Evolutionary conservation across 805 yeast species (phyloP), one percentile per base, ranked within the genome.

Genomic region (Candida pseudofarinosa): DNA sequence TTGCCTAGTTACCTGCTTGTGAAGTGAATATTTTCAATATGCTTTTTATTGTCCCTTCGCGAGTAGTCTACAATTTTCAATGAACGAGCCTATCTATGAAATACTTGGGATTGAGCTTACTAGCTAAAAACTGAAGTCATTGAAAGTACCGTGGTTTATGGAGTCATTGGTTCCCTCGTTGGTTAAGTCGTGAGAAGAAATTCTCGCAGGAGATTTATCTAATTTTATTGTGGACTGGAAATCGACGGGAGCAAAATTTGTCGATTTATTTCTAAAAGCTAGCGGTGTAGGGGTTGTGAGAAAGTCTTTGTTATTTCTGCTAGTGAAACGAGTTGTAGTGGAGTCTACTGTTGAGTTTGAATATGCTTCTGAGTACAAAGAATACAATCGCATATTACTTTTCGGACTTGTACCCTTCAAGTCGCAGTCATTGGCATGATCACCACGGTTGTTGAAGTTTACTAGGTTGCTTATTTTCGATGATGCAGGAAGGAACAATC

Each of bases 401-500:
- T 10, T 23, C 28, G 28, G 28, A 23, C 28, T 23, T 23, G 28
- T 23, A 10, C 28, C 28, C 28, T 23, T 23, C 10, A 23, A 23
- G 6, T 23, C 28, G 10, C 6, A 10, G 10, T 23, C 28, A 10
- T 7, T 10, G 28, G 28, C 28, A 7, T 23, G 28, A 6, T 23
- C 10, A 23, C 28, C 28, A 23, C 28, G 10, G 10, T 10, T 10
- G 28, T 23, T 23, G 28, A 23, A 23, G 28, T 23, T 23, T 23
- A 23, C 28, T 23, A 35, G 26, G n/a, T 17, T 15, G 13, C 38
- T 16, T 19, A 35, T 5, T 19, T n/a, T 37, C 7, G 39, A 23
- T 5, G 39, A 20, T 20, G 19, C 33, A 4, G 39, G 39, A n/a
- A 26, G 33, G 20, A 37, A 37, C 20, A 37, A 28, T 19, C 26